Evolutionary conservation across 2,329 filamentous ascomycete species (phyloP).

Genomic region (Fusarium stilboides): DNA sequence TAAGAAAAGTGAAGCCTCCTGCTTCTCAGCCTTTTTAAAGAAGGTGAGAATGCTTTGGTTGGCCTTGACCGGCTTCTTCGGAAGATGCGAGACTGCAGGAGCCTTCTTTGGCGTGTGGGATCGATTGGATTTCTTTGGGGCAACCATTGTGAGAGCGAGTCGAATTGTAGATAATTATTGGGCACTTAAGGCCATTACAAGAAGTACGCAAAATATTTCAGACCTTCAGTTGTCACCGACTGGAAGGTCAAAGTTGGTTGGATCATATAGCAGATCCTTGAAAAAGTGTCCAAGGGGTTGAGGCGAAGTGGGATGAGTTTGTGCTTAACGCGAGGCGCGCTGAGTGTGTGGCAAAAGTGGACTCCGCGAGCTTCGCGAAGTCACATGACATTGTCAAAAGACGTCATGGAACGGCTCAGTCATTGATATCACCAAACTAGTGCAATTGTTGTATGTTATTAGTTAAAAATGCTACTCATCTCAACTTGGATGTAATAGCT

Average conservation of each 20-base stretch:
- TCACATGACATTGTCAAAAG: constrained; percentile 50
- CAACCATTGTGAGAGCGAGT: constrained; percentile 51
- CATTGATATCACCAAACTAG: not conserved
- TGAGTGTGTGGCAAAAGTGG: constrained; percentile 25
- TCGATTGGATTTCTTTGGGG: constrained; percentile 54
- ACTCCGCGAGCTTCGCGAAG: constrained; percentile 54
- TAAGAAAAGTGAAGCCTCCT: constrained; percentile 72
- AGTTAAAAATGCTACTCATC: no score
- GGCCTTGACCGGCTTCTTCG: constrained; percentile 58
- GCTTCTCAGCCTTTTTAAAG: constrained; percentile 78
- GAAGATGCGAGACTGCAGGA: constrained; percentile 34
- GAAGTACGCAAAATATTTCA: not conserved
- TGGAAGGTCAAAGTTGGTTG: not conserved
- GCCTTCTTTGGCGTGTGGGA: constrained; percentile 54
- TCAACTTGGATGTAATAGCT: no score
- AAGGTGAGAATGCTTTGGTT: constrained; percentile 81
- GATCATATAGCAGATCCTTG: constrained; percentile 2
- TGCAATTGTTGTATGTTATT: not conserved
- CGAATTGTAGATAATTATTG: not conserved
- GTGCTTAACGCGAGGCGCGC: constrained; percentile 43
- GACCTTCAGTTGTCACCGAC: not conserved
- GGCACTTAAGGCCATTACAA: not conserved
- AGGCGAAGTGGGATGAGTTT: constrained; percentile 41
- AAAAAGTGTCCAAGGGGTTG: constrained; percentile 1
- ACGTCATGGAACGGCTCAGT: not conserved